Conservation (phyloP, 257 asterid genomes). For the Ajuga chamaepitys region DNA sequence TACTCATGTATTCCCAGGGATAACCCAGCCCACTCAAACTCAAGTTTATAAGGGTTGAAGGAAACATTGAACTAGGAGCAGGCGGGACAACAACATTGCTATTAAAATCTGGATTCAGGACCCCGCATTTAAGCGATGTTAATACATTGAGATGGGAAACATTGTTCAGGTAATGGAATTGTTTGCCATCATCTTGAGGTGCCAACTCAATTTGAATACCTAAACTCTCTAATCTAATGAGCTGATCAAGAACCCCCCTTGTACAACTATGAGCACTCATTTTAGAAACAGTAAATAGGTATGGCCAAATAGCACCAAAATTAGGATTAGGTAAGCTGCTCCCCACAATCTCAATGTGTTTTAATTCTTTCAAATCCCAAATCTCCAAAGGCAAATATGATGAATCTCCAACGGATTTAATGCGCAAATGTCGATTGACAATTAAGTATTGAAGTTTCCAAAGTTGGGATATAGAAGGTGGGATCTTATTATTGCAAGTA, state of each 20-base stretch:
- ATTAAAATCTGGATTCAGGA: not conserved
- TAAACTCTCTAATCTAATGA: not conserved
- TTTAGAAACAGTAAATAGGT: not conserved
- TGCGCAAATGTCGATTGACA: not conserved
- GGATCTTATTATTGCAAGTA: not conserved
- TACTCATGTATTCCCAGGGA: not conserved
- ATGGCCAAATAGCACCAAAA: not conserved
- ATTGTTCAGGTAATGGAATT: not conserved
- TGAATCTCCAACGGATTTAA: not conserved
- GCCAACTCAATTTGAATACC: not conserved
- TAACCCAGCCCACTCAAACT: not conserved
- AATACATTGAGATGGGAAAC: not conserved
- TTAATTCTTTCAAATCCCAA: too few species aligned
- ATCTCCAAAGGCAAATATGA: not conserved
- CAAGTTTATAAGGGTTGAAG: not conserved
- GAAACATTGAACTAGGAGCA: not conserved
- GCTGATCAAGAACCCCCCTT: not conserved
- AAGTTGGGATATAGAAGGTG: not conserved
- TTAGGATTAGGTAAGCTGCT: not conserved
- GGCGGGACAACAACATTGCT: not conserved
- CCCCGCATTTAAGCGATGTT: not conserved
- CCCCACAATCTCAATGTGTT: not conserved
- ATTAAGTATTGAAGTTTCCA: too few species aligned
- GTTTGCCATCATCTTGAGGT: not conserved
- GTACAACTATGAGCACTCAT: not conserved